Base-by-base conservation (phyloP, 495 filamentous ascomycete genomes). In the Cercophora newfieldiana region DNA sequence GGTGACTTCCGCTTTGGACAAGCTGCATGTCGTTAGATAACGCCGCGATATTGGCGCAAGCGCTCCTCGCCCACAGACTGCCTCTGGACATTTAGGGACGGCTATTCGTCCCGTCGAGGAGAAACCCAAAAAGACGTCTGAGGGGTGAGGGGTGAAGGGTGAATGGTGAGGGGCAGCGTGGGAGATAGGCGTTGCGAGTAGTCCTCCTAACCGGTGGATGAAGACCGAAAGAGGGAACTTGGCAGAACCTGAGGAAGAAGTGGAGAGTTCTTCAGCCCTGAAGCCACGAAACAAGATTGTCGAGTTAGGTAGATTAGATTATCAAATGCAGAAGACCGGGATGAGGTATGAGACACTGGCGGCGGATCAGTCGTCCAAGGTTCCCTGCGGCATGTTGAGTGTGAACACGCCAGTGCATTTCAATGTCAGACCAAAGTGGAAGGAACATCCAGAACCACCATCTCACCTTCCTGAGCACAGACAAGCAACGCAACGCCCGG, bases 1-100 rank as follows among this genome's bases (percentile, higher is more conserved):
- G 4, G 10, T 16, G 37, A 58, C 58, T 67, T 67, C 65, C 65
- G 24, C 59, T 57, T 67, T 67, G 37, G 65, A 67, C 59, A 16
- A 31, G 49, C 29, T 62, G 65, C 65, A 67, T 55, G 22, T 48
- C 61, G 61, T 56, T 31, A 62, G 65, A 53, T 61, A 50, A 47
- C 25, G 61, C 31, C 24, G 25, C 53, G 65, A 67, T 56, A 67
- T 67, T 67, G 50, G 65, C 61, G 33, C 64, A 26, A 12, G 47
- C 19, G 56, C 25, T 24, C 29, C 37, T 44, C 14, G 24, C 22
- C 25, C 7, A 30, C 24, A 6, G 54, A 30, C 25, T 30, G 6
- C 26, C 54, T 18, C 6, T 31, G 8, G 29, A 19, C 29, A 26
- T 25, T 3, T 31, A n/a, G 18, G 37, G 54, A 37, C 58, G 58